Base-by-base conservation (phyloP, 208 protist genomes). In the Leishmania amazonensis region DNA sequence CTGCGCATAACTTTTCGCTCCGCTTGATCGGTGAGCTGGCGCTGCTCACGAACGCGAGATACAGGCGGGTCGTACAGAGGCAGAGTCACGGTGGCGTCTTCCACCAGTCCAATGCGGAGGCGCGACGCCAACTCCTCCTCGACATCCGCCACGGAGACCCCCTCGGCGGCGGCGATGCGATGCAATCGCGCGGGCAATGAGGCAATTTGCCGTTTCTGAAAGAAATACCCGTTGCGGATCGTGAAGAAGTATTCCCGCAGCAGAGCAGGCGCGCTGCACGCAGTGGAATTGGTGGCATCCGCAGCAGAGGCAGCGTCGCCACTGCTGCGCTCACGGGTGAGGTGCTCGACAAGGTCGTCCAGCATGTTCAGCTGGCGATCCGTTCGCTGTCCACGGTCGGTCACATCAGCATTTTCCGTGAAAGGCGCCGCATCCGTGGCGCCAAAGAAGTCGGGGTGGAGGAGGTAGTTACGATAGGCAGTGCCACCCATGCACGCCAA, bases 391-490 rank as follows among this genome's bases (percentile, higher is more conserved):
- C 89, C 89, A 2, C 89, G 83, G 31, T 64, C 13, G 7, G 53
- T 17, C 8, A 67, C 71, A 70, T 77, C 72, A 45, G 9, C 60
- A n/a, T 47, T 9, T 19, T 42, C 68, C 35, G 53, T 49, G 35
- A n/a, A 57, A 4, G 28, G 0, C 1, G 11, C 42, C 3, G 45
- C 31, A 24, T 13, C 2, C 17, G 73, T 21, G 19, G 9, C 76
- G 0, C 24, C 49, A 58, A 91, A 78, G 21, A 88, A 76, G 47
- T 76, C n/a, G 5, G 83, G 75, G 70, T 89, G 88, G 0, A 93
- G 78, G 11, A 96, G 79, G 57, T 95, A 96, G 80, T 95, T 94
- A 62, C 93, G 90, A 60, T 93, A 94, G n/a, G 83, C 89, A 19
- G 90, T 93, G 35, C 85, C 91, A 0, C 81, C 83, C 38, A 88